Evolutionary conservation across 1,284 basidiomycete species (phyloP).

Genomic region (Ceratobasidium sp.): DNA sequence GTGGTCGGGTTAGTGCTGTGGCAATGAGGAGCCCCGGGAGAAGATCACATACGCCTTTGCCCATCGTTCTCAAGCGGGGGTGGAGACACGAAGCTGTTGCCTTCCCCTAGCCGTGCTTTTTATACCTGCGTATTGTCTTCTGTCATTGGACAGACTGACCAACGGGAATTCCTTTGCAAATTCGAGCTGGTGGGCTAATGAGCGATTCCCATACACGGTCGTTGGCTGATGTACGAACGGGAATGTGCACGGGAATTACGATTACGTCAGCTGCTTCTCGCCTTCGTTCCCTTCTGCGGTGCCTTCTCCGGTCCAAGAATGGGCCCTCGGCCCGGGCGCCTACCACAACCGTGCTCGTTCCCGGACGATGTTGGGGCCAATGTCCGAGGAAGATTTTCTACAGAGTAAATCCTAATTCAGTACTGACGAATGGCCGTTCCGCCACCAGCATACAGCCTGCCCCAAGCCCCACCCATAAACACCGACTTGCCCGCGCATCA

Average conservation of each 20-base stretch:
- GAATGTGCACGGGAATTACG: constrained; percentile 9
- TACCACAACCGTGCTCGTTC: not conserved
- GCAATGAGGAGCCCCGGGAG: constrained; percentile 13
- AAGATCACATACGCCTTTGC: constrained; percentile 21
- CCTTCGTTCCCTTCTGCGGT: constrained; percentile 3
- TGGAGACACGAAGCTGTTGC: not conserved
- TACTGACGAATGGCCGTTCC: not conserved
- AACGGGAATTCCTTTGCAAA: constrained; percentile 28
- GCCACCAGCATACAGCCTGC: no score
- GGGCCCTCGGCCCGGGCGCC: constrained; percentile 13
- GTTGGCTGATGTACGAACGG: not conserved
- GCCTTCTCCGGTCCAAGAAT: constrained; percentile 6
- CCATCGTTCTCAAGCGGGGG: constrained; percentile 28
- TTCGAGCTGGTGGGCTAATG: not conserved
- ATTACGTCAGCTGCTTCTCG: not conserved
- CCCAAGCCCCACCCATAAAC: not conserved
- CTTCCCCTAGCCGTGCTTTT: not conserved
- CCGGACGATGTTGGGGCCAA: constrained; percentile 19
- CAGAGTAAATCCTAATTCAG: not conserved
- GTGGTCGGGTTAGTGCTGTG: constrained; percentile 18
- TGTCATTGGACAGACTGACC: not conserved
- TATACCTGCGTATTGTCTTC: not conserved
- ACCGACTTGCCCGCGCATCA: not conserved
- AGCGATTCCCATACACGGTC: not conserved
- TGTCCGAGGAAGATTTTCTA: constrained; percentile 2